phyloP scores from a whole-genome alignment of 2,329 filamentous ascomycete species.

The Hypoxylon sp. region DNA sequence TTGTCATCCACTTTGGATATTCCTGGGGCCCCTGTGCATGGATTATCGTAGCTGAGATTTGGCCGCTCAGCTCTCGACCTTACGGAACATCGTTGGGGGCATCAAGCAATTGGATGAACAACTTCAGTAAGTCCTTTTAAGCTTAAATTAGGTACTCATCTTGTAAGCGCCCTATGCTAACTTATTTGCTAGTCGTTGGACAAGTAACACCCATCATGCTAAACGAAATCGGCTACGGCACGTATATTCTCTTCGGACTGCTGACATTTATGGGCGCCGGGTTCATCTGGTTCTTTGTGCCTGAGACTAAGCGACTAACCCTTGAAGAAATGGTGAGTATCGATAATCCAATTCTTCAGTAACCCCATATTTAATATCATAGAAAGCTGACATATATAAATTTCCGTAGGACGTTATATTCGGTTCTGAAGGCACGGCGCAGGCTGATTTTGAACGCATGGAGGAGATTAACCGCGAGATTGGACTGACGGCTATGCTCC shows the following conservation, averaged over 20 bases:
- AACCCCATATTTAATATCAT: too few relatives aligned
- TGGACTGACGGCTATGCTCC: constrained; percentile 67
- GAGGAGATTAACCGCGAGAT: constrained; percentile 80
- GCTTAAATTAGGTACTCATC: background rate
- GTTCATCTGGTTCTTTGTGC: constrained; percentile 75
- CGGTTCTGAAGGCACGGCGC: constrained; percentile 75
- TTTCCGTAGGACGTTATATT: constrained; percentile 73
- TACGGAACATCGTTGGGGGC: constrained; percentile 80
- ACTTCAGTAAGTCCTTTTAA: constrained; percentile 59
- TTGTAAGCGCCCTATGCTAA: constrained; percentile 51
- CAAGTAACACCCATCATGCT: constrained; percentile 80
- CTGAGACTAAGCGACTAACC: constrained; percentile 74
- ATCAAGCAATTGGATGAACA: constrained; percentile 73
- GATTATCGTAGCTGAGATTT: constrained; percentile 83
- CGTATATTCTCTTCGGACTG: constrained; percentile 79
- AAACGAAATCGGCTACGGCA: constrained; percentile 75
- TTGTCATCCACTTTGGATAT: constrained; percentile 81
- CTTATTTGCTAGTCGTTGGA: constrained; percentile 68
- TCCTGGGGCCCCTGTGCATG: constrained; percentile 82
- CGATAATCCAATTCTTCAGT: background rate
- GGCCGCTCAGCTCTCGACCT: constrained; percentile 77
- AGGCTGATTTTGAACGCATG: constrained; percentile 79
- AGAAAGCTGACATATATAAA: background rate
- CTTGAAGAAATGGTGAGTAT: constrained; percentile 73
- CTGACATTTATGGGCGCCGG: constrained; percentile 74